These are phyloP conservation scores for Aureobasidium sp. DNA, from an alignment of 2,329 filamentous ascomycete genomes.

Conservation along the genomic window DNA sequence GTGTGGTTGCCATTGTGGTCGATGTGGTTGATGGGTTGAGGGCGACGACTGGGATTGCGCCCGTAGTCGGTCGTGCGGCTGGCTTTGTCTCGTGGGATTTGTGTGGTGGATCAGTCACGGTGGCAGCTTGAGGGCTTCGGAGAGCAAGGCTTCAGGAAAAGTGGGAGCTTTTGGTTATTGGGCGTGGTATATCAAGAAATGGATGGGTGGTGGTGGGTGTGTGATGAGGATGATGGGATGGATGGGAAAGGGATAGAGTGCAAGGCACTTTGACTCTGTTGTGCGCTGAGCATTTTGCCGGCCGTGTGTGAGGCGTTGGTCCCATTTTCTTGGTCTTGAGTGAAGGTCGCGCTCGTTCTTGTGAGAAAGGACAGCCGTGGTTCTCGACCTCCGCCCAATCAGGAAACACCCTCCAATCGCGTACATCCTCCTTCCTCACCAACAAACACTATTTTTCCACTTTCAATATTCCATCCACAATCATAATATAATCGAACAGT, in stretches of 20 bases:
- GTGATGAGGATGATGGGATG: constrained; percentile 10
- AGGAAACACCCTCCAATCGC: not conserved
- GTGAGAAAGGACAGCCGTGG: not conserved
- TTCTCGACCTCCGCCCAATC: constrained; percentile 5
- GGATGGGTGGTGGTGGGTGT: constrained; percentile 1
- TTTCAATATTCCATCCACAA: not conserved
- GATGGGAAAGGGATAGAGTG: not conserved
- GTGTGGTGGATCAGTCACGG: not conserved
- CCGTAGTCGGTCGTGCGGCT: constrained; percentile 17
- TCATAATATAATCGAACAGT: not conserved
- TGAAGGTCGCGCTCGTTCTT: not conserved
- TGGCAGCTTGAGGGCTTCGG: not conserved
- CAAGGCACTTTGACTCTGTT: constrained; percentile 10
- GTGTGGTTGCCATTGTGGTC: constrained; percentile 15
- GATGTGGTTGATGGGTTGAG: constrained; percentile 19
- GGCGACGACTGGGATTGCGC: constrained; percentile 17
- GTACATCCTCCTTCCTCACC: not conserved
- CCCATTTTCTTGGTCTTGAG: constrained; percentile 3
- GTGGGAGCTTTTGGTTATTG: constrained; percentile 20
- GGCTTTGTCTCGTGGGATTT: constrained; percentile 11
- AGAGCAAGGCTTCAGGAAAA: not conserved
- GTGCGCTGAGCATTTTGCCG: constrained; percentile 13
- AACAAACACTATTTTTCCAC: not conserved
- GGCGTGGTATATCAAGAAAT: constrained; percentile 17
- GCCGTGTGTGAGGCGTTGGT: constrained; percentile 10